These are phyloP conservation scores for Beauveria scarabaeidicola DNA, from an alignment of 2,329 filamentous ascomycete genomes.

Conservation along the genomic window DNA sequence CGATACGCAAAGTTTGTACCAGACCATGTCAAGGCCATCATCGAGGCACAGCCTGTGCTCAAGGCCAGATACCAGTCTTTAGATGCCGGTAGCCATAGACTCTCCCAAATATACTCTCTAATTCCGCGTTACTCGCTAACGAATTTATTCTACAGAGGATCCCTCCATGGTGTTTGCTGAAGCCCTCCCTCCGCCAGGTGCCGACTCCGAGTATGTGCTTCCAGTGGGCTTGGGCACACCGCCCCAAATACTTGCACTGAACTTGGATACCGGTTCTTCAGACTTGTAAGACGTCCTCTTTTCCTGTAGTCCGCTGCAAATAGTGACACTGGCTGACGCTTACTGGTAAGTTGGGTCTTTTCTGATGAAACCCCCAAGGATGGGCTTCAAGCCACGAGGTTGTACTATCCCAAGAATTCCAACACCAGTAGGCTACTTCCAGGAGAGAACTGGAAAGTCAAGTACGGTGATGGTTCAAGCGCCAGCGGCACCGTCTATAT, in stretches of 20 bases:
- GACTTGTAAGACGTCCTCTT: slow-evolving; percentile 30
- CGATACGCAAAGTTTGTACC: slow-evolving; percentile 30
- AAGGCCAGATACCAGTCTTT: slow-evolving; percentile 17
- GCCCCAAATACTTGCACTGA: slow-evolving; percentile 50
- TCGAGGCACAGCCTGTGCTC: slow-evolving; percentile 17
- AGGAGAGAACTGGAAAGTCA: slow-evolving; percentile 45
- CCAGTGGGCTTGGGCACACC: slow-evolving; percentile 54
- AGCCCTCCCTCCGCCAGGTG: slow-evolving; percentile 13
- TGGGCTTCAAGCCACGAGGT: slow-evolving; percentile 41
- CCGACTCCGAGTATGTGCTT: slow-evolving; percentile 50
- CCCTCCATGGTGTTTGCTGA: slow-evolving; percentile 21
- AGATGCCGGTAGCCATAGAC: slow-evolving; percentile 2
- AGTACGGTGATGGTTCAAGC: slow-evolving; percentile 56
- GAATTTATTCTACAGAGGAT: slow-evolving; percentile 16
- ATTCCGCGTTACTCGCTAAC: neutral
- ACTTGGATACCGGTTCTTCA: slow-evolving; percentile 58
- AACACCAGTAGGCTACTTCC: slow-evolving; percentile 33
- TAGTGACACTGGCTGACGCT: slow-evolving; percentile 8
- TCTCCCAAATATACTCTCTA: neutral
- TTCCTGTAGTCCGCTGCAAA: too few relatives aligned
- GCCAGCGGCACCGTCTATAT: slow-evolving; percentile 57
- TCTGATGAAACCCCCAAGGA: slow-evolving; percentile 44
- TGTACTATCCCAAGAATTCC: slow-evolving; percentile 45
- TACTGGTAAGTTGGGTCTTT: slow-evolving; percentile 60
- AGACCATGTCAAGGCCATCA: slow-evolving; percentile 17